Evolutionary conservation across 2,329 filamentous ascomycete species (phyloP).

Genomic region (Penicillium sp.): DNA sequence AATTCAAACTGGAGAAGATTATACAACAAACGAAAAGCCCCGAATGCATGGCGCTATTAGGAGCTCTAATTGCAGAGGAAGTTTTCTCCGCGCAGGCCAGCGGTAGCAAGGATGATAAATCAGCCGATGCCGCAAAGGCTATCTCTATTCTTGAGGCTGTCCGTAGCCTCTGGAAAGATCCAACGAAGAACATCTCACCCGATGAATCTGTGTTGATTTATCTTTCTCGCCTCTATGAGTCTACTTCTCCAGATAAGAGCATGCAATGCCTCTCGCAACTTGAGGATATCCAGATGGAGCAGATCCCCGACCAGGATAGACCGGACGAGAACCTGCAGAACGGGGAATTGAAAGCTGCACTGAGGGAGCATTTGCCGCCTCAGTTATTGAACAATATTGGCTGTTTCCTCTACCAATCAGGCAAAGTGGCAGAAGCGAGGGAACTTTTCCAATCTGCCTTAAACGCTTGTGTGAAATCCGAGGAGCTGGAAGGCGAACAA

Average conservation of each 20-base stretch:
- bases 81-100: conserved; percentile 75
- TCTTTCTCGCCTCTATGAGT: conserved; percentile 85
- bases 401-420: conserved; percentile 87
- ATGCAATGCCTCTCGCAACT: conserved; percentile 88
- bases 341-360: conserved; percentile 50
- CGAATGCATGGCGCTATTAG: conserved; percentile 88
- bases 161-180: conserved; percentile 84
- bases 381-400: conserved; percentile 96
- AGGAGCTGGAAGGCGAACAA: conserved; percentile 52
- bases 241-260: conserved; percentile 80
- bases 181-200: conserved; percentile 74
- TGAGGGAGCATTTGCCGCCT: conserved; percentile 78
- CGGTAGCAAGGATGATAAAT: conserved; percentile 85
- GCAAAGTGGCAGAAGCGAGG: conserved; percentile 74
- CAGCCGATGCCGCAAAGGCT: conserved; percentile 78
- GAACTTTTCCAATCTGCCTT: conserved; percentile 91
- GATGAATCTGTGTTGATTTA: conserved; percentile 89
- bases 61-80: conserved; percentile 90
- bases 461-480: conserved; percentile 70
- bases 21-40: conserved; percentile 76
- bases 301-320: conserved; percentile 66
- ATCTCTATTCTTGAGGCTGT: conserved; percentile 80
- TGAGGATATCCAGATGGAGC: conserved; percentile 81
- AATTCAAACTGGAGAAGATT: conserved; percentile 90
- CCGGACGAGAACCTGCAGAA: conserved; percentile 60